Conservation (phyloP, 2,329 filamentous ascomycete species). For the Leptographium galeiforme region DNA sequence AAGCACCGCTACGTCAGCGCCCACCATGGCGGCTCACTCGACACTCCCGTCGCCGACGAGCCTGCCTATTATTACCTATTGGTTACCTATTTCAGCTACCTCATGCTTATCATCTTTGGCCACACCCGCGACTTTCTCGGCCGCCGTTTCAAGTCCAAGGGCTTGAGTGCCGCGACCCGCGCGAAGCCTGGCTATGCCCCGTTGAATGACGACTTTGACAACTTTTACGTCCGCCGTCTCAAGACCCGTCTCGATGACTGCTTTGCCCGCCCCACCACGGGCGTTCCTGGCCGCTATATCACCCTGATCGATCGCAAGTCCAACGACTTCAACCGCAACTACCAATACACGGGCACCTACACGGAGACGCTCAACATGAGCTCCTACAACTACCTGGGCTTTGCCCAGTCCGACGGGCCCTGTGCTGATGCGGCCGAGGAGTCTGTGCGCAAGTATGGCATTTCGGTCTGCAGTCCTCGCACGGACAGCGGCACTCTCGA, state of each 20-base stretch:
- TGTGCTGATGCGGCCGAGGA: conserved; percentile 91
- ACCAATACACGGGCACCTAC: conserved; percentile 75
- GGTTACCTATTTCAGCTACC: conserved; percentile 96
- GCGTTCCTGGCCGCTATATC: conserved; percentile 87
- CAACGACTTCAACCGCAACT: conserved; percentile 81
- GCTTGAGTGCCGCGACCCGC: conserved; percentile 69
- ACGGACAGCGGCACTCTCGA: conserved; percentile 79
- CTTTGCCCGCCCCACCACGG: conserved; percentile 83
- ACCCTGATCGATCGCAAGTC: conserved; percentile 85
- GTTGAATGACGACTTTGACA: conserved; percentile 96
- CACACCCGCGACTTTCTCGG: conserved; percentile 96
- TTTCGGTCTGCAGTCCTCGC: conserved; percentile 69
- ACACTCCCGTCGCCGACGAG: conserved; percentile 80
- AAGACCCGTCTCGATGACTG: conserved; percentile 95
- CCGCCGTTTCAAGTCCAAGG: conserved; percentile 79
- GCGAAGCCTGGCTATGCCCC: conserved; percentile 82
- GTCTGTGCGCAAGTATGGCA: conserved; percentile 69
- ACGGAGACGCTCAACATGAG: conserved; percentile 98
- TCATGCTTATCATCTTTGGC: conserved; percentile 88
- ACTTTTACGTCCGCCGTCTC: conserved; percentile 86
- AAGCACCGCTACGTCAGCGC: conserved; percentile 82
- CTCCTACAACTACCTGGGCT: conserved; percentile 98
- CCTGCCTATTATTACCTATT: conserved; percentile 94
- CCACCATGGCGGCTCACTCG: conserved; percentile 68
- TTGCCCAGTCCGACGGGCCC: conserved; percentile 92